These are phyloP conservation scores for Rhododendron molle DNA, from an alignment of 148 eudicot genomes.

Conservation along the genomic window DNA sequence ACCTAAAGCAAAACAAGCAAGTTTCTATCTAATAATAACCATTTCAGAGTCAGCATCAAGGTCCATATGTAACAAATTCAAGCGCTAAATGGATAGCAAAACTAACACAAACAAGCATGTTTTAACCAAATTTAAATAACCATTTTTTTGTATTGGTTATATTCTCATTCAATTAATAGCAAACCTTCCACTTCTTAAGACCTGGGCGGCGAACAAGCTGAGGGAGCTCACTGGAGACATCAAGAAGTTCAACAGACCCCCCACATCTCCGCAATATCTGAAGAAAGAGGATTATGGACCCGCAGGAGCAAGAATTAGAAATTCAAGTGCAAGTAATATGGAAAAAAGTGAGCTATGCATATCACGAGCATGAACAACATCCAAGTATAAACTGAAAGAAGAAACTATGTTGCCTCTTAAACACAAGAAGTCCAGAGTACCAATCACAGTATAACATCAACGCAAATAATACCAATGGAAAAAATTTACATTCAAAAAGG, in stretches of 20 bases:
- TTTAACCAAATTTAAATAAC: not conserved
- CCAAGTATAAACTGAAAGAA: not conserved
- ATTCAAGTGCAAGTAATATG: not conserved
- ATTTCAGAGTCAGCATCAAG: conserved; percentile 6
- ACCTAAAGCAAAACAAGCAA: not conserved
- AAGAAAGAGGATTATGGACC: not conserved
- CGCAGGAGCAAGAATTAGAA: not conserved
- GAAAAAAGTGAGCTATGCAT: not conserved
- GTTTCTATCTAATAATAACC: not conserved
- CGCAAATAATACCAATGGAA: not conserved
- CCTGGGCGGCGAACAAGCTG: conserved; percentile 93
- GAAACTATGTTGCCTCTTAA: not conserved
- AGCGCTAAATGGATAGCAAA: not conserved
- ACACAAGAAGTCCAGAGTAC: not conserved
- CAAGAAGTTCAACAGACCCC: conserved; percentile 82
- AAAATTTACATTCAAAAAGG: not conserved
- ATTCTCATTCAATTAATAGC: not conserved
- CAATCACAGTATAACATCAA: not conserved
- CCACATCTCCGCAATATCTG: conserved; percentile 83
- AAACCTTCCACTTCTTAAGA: conserved; percentile 92
- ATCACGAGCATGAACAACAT: not conserved
- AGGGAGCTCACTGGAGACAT: conserved; percentile 86
- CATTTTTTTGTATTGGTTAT: not conserved
- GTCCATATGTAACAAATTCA: not conserved
- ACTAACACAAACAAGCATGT: not conserved